These are phyloP conservation scores for Solanum gandarillasii DNA, from an alignment of 257 asterid species.

Conservation along the genomic window DNA sequence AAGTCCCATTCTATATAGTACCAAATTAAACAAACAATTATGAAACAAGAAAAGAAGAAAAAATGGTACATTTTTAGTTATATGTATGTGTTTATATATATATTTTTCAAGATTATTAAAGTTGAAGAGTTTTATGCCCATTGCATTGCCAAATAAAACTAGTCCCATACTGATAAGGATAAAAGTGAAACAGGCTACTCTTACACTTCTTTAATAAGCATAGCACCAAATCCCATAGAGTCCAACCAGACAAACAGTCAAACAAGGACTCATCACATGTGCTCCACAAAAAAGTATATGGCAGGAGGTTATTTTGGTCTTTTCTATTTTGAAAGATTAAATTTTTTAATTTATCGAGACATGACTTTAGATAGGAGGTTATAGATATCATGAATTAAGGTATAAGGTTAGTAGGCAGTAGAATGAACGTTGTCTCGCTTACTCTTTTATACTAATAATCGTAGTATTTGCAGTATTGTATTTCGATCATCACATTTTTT, in stretches of 20 bases:
- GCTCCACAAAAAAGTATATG: background rate
- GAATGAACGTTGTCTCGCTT: too few species aligned
- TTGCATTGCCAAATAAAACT: constrained; percentile 1
- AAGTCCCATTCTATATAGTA: background rate
- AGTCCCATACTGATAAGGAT: background rate
- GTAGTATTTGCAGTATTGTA: too few species aligned
- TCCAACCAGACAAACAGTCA: constrained; percentile 27
- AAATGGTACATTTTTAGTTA: background rate
- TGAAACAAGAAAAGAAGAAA: background rate
- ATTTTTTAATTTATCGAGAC: too few species aligned
- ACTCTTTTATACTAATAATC: too few species aligned
- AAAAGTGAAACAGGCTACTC: background rate
- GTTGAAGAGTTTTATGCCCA: background rate
- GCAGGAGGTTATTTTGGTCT: background rate
- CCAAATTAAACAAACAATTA: background rate
- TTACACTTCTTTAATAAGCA: background rate
- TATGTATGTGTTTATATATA: background rate
- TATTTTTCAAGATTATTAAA: background rate
- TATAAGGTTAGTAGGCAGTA: background rate
- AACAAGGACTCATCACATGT: constrained; percentile 13
- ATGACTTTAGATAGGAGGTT: too few species aligned
- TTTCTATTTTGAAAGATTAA: too few species aligned
- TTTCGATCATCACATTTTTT: background rate
- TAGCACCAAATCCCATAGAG: constrained; percentile 12
- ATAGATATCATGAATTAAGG: background rate